Base-by-base conservation (phyloP, 176 grass and related monocot species). In the Musa itinerans region DNA sequence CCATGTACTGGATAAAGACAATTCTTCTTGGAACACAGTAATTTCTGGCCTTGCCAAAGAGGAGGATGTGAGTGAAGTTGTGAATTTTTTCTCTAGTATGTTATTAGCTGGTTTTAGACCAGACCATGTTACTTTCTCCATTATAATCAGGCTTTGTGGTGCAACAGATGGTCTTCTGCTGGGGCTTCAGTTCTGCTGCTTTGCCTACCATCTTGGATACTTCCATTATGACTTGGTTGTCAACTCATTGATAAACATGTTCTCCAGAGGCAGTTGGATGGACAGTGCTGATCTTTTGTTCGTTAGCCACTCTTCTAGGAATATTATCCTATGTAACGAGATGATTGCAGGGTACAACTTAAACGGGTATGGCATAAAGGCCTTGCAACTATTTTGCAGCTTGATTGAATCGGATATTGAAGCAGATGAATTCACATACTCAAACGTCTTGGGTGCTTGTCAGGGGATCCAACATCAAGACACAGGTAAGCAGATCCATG, bases 201-300 rank as follows among this genome's bases (percentile, higher is more conserved):
- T 87, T 75, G 77, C 83, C 53, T 85, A 34, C 21, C 11, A 27
- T 29, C 48, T 73, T 83, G 85, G 89, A 25, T 87, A 81, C 67
- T 73, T 74, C 29, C 22, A 78, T 16, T 51, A 83, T 53, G 77
- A 85, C 65, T 83, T 85, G 53, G 85, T 87, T 50, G 69, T 72
- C 9, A 91, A 85, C 77, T 75, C 89, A n/a, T 11, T 58, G 48
- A 83, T 91, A 79, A 85, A 87, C 72, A 83, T 91, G 85, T n/a
- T 91, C 12, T 87, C 74, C 0, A 80, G 43, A 75, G 83, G 80
- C 76, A 83, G 74, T 61, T 52, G 83, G 52, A 48, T 85, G 69
- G 19, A 83, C 25, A 54, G 49, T 64, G 80, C 89, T 22, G 79
- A 78, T 83, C 43, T 71, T 12, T 82, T 83, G 43, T 87, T 91